Evolutionary conservation across 179 eudicot species (phyloP).

Genomic region (Heliamphora pulchella): DNA sequence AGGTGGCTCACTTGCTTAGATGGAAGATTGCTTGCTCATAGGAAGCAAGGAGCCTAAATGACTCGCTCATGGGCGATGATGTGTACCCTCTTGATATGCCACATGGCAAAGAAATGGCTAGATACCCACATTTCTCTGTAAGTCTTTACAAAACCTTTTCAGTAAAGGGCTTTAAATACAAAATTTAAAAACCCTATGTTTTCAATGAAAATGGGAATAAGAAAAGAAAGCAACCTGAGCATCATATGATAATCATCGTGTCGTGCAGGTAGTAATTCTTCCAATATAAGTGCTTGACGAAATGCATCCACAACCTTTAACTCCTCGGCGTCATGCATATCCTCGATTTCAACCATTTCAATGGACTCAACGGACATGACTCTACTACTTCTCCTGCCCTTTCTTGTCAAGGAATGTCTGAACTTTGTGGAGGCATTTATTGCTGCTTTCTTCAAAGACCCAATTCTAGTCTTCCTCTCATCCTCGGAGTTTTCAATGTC

Average conservation of each 20-base stretch:
- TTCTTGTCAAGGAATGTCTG: slow-evolving; percentile 50
- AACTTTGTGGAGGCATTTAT: slow-evolving; percentile 46
- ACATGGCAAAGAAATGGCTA: too few relatives aligned
- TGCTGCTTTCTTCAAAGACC: slow-evolving; percentile 48
- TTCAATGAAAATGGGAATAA: background rate
- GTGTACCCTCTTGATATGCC: too few relatives aligned
- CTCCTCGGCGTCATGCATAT: slow-evolving; percentile 58
- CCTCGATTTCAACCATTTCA: slow-evolving; percentile 30
- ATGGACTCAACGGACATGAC: slow-evolving; percentile 35
- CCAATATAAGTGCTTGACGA: slow-evolving; percentile 41
- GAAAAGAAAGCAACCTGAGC: slow-evolving; percentile 37
- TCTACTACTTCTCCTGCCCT: slow-evolving; percentile 44
- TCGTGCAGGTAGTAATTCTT: slow-evolving; percentile 45
- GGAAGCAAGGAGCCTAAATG: too few relatives aligned
- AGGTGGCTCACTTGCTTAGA: too few relatives aligned
- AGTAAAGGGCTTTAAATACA: background rate
- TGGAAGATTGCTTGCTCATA: too few relatives aligned
- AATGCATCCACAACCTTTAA: slow-evolving; percentile 46
- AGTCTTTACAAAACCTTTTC: too few relatives aligned
- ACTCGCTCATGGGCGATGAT: too few relatives aligned
- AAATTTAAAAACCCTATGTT: background rate
- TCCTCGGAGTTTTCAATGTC: slow-evolving; percentile 33
- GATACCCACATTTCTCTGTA: too few relatives aligned
- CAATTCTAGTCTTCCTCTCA: slow-evolving; percentile 38
- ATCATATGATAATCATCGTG: slow-evolving; percentile 63